Evolutionary conservation across 768 basidiomycete species (phyloP).

Genomic region (Trametes sanguinea): DNA sequence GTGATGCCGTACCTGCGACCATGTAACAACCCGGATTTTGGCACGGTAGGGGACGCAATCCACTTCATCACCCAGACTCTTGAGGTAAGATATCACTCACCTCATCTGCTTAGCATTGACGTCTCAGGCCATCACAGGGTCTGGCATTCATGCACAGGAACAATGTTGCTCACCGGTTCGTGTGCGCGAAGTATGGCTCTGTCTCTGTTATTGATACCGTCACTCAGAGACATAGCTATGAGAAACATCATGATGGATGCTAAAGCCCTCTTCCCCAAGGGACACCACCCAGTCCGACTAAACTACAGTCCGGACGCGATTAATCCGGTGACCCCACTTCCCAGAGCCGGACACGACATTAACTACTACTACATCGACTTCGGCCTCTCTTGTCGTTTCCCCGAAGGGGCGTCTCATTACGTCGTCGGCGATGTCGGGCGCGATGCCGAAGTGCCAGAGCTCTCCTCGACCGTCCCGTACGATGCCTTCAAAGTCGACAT

Average conservation of each 20-base stretch:
- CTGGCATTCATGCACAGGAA: constrained; percentile 26
- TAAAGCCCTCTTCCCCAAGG: constrained; percentile 19
- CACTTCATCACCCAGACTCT: constrained; percentile 23
- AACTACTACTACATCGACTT: constrained; percentile 33
- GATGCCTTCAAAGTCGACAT: constrained; percentile 29
- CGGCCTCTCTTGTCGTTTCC: constrained; percentile 21
- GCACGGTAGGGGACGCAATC: constrained; percentile 26
- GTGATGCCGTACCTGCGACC: constrained; percentile 32
- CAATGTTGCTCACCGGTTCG: constrained; percentile 29
- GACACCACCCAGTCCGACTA: constrained; percentile 29
- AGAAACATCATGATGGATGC: constrained; percentile 30
- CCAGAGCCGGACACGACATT: constrained; percentile 38
- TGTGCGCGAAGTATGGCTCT: not conserved
- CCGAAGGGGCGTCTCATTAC: constrained; percentile 7
- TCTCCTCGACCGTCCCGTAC: constrained; percentile 22
- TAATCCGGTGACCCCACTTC: constrained; percentile 31
- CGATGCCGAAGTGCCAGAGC: constrained; percentile 27
- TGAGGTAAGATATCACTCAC: constrained; percentile 9
- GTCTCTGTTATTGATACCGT: constrained; percentile 3
- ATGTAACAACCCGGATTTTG: constrained; percentile 30
- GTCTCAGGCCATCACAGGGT: constrained; percentile 16
- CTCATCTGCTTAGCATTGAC: not conserved
- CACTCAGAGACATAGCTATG: constrained; percentile 24
- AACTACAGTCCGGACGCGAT: constrained; percentile 37
- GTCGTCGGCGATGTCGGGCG: constrained; percentile 21